Conservation (phyloP, 768 basidiomycete species). For the Astraeus odoratus region DNA sequence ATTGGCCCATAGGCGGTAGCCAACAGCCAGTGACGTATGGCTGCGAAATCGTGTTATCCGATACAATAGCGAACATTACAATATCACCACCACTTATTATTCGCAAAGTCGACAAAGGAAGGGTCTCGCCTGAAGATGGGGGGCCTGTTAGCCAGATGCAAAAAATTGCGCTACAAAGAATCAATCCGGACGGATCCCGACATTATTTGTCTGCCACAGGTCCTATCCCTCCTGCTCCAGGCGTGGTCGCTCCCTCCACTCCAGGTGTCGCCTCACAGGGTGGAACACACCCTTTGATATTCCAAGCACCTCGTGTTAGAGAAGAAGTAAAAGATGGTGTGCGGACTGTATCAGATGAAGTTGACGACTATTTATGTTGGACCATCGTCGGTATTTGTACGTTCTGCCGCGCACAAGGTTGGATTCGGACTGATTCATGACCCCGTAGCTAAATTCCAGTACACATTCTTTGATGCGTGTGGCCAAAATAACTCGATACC, state of each 20-base stretch:
- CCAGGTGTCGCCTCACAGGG: conserved; percentile 71
- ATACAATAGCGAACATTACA: conserved; percentile 77
- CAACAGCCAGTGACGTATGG: conserved; percentile 89
- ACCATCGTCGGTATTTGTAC: conserved; percentile 92
- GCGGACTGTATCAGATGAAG: conserved; percentile 73
- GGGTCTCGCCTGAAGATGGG: conserved; percentile 80
- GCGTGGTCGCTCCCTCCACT: conserved; percentile 59
- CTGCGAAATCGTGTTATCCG: conserved; percentile 79
- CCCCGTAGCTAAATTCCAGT: conserved; percentile 78
- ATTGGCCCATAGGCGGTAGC: conserved; percentile 35
- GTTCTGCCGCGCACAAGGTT: too few relatives aligned
- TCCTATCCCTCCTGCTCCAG: conserved; percentile 71
- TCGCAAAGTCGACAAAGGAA: conserved; percentile 88
- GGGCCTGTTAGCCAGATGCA: conserved; percentile 96
- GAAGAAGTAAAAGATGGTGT: conserved; percentile 79
- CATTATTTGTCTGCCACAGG: conserved; percentile 89
- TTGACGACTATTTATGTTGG: conserved; percentile 95
- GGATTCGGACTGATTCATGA: conserved; percentile 14
- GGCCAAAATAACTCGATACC: conserved; percentile 74
- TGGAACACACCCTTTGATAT: conserved; percentile 75
- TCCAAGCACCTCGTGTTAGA: conserved; percentile 71
- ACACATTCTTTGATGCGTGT: conserved; percentile 89
- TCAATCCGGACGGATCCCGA: conserved; percentile 74
- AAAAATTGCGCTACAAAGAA: conserved; percentile 85
- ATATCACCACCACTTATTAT: conserved; percentile 84